Conservation (phyloP, 2,329 filamentous ascomycete species). For the Dothistroma pini region DNA sequence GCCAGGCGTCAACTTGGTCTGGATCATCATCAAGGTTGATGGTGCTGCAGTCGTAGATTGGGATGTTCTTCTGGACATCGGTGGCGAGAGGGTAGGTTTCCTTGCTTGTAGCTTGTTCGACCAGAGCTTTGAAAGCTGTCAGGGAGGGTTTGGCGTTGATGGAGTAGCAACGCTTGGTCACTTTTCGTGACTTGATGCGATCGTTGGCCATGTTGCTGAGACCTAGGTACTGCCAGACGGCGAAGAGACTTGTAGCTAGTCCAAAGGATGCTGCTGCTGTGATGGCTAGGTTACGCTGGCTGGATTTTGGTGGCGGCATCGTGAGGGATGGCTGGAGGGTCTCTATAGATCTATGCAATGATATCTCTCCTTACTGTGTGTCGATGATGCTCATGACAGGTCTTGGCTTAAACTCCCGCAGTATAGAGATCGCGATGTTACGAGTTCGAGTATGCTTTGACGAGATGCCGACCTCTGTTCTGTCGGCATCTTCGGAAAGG, state of each 20-base stretch:
- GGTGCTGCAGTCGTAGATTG: constrained; percentile 51
- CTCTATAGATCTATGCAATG: background rate
- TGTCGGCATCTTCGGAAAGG: background rate
- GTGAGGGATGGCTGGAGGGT: background rate
- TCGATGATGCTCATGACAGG: background rate
- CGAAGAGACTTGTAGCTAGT: constrained; percentile 9
- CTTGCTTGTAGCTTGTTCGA: constrained; percentile 16
- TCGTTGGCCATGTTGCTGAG: constrained; percentile 22
- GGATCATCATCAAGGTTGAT: constrained; percentile 37
- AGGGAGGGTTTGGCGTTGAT: constrained; percentile 20
- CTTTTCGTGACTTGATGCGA: constrained; percentile 20
- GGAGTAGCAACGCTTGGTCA: constrained; percentile 22
- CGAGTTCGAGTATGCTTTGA: background rate
- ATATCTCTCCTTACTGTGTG: background rate
- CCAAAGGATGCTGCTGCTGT: constrained; percentile 11
- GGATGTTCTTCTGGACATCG: constrained; percentile 49
- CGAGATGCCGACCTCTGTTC: background rate
- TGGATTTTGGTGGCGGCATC: background rate
- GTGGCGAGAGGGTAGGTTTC: constrained; percentile 49
- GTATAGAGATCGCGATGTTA: background rate
- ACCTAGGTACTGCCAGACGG: constrained; percentile 21
- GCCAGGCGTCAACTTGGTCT: constrained; percentile 41
- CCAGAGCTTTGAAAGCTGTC: constrained; percentile 24
- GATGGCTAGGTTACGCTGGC: background rate
- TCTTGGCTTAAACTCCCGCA: background rate